Evolutionary conservation across 164 flowering plant genomes (phyloP).

Genomic region (Taxillus chinensis): DNA sequence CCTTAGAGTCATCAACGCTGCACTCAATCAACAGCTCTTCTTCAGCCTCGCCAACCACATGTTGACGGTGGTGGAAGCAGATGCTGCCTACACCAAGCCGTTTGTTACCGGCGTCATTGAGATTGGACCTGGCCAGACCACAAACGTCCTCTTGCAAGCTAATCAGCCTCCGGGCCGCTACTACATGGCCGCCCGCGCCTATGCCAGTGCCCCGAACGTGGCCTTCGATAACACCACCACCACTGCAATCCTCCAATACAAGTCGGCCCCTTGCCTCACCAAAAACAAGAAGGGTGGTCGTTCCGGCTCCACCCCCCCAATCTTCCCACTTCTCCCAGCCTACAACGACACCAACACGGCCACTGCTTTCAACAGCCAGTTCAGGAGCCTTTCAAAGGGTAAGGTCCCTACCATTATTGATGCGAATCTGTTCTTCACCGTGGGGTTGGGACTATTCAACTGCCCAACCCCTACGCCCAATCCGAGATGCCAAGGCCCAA

Average conservation of each 20-base stretch:
- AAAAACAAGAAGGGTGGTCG: background rate
- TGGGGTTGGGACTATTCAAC: conserved; percentile 62
- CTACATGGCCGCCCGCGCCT: conserved; percentile 84
- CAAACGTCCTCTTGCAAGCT: conserved; percentile 60
- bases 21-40: conserved; percentile 59
- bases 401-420: conserved; percentile 46
- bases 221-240: conserved; percentile 87
- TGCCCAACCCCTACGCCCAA: conserved; percentile 31
- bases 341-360: conserved; percentile 63
- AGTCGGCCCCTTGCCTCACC: conserved; percentile 21
- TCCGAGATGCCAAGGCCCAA: conserved; percentile 71
- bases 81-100: conserved; percentile 46
- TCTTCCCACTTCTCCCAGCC: conserved; percentile 48
- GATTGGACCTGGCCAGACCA: conserved; percentile 78
- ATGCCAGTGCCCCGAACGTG: conserved; percentile 42
- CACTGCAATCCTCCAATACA: conserved; percentile 73
- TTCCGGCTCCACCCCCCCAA: conserved; percentile 19
- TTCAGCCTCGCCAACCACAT: conserved; percentile 48
- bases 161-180: conserved; percentile 69
- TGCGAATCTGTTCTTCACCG: conserved; percentile 57
- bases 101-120: conserved; percentile 39
- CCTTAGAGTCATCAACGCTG: conserved; percentile 53
- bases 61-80: conserved; percentile 43
- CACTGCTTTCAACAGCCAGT: conserved; percentile 33
- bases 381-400: conserved; percentile 26